These are phyloP conservation scores for Xylaria sp. DNA, from an alignment of 2,329 filamentous ascomycete species.

Conservation along the genomic window DNA sequence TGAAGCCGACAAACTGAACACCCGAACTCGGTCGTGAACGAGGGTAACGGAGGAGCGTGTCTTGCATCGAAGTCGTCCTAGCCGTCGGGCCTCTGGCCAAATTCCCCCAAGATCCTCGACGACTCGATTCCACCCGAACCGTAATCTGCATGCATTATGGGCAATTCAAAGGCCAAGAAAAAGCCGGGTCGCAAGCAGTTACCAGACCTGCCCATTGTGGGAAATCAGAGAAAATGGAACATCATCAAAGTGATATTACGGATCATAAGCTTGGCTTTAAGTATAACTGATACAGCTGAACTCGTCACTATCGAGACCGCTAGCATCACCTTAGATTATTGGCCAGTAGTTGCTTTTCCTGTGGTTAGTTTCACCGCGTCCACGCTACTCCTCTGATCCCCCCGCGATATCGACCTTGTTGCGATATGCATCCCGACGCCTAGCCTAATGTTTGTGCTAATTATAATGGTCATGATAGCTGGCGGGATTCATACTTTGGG, in stretches of 20 bases:
- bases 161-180: neutral
- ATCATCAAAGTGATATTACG: slow-evolving; percentile 35
- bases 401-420: neutral
- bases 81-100: neutral
- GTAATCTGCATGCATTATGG: slow-evolving; percentile 14
- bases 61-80: neutral
- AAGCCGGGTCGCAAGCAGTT: neutral
- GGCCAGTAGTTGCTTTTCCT: slow-evolving; percentile 6
- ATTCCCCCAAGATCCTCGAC: neutral
- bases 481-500: slow-evolving; percentile 30
- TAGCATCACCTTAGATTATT: neutral
- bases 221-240: slow-evolving; percentile 33
- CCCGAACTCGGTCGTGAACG: neutral
- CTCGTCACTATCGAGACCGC: slow-evolving; percentile 18
- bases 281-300: slow-evolving; percentile 17
- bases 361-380: slow-evolving; percentile 10
- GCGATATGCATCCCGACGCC: neutral
- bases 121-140: neutral
- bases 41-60: neutral
- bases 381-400: neutral
- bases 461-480: slow-evolving; percentile 16
- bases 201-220: slow-evolving; percentile 27
- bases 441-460: neutral
- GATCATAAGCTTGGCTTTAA: slow-evolving; percentile 20
- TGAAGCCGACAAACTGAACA: slow-evolving; percentile 2